A percentile compares a stretch with the other conserved stretches of the same genome.
phyloP scores from a whole-genome alignment of 169 alveolate species.

The Eimeria falciformis region DNA sequence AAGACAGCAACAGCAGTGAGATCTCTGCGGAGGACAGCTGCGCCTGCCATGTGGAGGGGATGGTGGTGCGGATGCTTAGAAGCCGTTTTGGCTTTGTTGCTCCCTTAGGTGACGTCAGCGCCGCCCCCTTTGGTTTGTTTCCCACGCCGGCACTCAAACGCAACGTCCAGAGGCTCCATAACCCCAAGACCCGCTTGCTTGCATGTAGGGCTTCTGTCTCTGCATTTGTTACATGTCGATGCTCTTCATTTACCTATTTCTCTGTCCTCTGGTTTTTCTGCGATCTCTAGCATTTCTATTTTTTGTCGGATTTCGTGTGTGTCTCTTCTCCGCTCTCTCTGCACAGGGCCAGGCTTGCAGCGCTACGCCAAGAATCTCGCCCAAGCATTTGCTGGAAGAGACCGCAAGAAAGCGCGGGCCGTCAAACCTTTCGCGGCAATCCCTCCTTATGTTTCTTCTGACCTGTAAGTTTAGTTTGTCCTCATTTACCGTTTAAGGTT shows the following conservation, averaged over 20 bases:
- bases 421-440: constrained; percentile 61
- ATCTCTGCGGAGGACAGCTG: constrained; percentile 60
- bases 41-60: constrained; percentile 62
- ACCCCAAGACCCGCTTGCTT: constrained; percentile 51
- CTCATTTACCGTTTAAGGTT: background rate
- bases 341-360: constrained; percentile 68
- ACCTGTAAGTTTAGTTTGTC: constrained; percentile 20
- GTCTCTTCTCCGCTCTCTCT: background rate
- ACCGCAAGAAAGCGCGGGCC: constrained; percentile 57
- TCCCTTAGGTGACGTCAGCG: constrained; percentile 59
- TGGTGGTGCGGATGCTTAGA: constrained; percentile 64
- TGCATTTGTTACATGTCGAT: background rate
- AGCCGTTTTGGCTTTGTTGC: constrained; percentile 68
- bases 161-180: constrained; percentile 46
- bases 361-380: constrained; percentile 67
- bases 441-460: constrained; percentile 69
- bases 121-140: constrained; percentile 51
- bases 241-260: background rate
- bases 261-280: background rate
- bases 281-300: background rate
- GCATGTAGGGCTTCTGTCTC: constrained; percentile 24
- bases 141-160: constrained; percentile 56
- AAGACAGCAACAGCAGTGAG: constrained; percentile 5
- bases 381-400: constrained; percentile 57
- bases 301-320: background rate